Base-by-base conservation (phyloP, 179 eudicot species). In the Spinacia oleracea region DNA sequence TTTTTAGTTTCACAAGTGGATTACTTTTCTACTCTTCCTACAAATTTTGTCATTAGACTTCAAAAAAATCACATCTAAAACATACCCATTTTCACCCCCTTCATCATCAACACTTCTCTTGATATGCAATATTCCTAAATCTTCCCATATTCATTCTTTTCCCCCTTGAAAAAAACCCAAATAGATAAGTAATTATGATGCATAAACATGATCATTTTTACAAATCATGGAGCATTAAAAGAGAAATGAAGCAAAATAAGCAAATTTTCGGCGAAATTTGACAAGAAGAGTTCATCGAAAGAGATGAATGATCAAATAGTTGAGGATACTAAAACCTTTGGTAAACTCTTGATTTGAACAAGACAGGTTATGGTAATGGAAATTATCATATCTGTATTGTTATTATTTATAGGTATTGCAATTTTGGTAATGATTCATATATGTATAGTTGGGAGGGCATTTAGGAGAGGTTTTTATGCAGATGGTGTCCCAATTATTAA, bases 331-430 rank as follows among this genome's bases (percentile, higher is more conserved):
- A 4, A 45, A 5, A 45, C 12, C 12, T 45, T 64, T 21, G 23
- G 77, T 53, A 34, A 46, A 15, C 14, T 38, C 64, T 60, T 46
- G 1, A 10, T 6, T 42, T 40, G 59, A 38, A 38, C 10, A 58
- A 56, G 73, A 34, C 25, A 58, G 77, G 51, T 60, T 40, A 85
- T 78, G 82, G 67, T 78, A 74, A 78, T 90, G 86, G 89, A 86
- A 14, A 84, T 90, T 21, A 75, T 92, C 58, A 79, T 90, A 70
- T 91, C 94, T 4, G 77, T 90, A 73, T 72, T 83, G 29, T 64
- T 92, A 38, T 77, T 93, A 0, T 84, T 93, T 38, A 76, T 86
- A 70, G 94, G 94, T 23, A 85, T 92, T 23, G 90, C 86, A 16
- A 75, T 87, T 58, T 53, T 93, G 71, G 82, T 89, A 45, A 75